Percentiles rank a stretch among this genome's conserved stretches.
Conservation (phyloP, 2,329 filamentous ascomycete species). For the Dactylonectria estremocensis region DNA sequence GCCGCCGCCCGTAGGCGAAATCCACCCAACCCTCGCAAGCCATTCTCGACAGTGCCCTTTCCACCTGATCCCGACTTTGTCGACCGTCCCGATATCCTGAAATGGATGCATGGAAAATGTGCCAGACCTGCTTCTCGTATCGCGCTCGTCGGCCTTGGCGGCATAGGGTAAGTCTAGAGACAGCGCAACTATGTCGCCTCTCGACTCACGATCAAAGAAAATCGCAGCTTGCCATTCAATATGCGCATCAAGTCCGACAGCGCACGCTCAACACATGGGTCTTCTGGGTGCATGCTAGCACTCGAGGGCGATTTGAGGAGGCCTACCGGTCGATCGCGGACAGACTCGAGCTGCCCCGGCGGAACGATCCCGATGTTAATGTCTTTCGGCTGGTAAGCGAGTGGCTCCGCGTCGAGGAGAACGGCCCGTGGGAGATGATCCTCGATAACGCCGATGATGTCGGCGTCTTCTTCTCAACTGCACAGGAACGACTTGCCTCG, state of each 20-base stretch:
- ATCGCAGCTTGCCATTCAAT: conserved; percentile 30
- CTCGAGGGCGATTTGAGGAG: conserved; percentile 23
- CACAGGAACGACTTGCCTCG: background rate
- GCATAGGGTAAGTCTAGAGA: conserved; percentile 8
- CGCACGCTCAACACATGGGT: conserved; percentile 1
- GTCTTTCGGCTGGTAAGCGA: conserved; percentile 1
- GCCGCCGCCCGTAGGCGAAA: too few species aligned
- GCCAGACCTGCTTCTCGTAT: conserved; percentile 4
- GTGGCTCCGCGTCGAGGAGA: conserved; percentile 18
- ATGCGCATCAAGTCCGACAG: conserved; percentile 19
- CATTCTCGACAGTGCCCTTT: background rate
- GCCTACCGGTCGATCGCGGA: conserved; percentile 12
- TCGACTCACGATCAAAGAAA: conserved; percentile 10
- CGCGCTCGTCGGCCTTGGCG: conserved; percentile 11
- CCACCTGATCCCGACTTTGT: background rate
- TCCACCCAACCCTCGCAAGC: too few species aligned
- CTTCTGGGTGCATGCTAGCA: conserved; percentile 29
- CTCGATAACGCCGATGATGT: conserved; percentile 21
- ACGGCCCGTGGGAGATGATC: conserved; percentile 13
- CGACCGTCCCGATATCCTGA: conserved; percentile 3
- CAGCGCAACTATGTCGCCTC: background rate
- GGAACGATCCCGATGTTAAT: conserved; percentile 9
- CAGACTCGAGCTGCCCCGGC: conserved; percentile 2
- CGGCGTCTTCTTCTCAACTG: background rate
- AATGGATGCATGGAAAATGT: background rate